Evolutionary conservation across 192 early-diverging fungal species (phyloP), one percentile per base, ranked within the genome.

Genomic region (Entrophospora sp.): DNA sequence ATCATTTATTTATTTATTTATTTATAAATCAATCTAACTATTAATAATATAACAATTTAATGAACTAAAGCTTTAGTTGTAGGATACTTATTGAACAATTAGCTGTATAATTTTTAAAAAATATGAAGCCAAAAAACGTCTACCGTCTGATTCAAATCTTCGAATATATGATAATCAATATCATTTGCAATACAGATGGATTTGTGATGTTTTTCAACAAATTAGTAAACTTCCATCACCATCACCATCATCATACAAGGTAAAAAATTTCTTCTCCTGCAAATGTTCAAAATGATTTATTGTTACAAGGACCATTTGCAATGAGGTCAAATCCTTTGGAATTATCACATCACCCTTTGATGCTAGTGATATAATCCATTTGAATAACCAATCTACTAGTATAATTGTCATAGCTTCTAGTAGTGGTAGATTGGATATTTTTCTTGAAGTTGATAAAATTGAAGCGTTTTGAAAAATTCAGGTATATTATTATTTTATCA

Each of bases 391-490:
- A 25, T 74, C 75, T 9, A 51, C 82, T 2, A 77, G 78, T 4
- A 68, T 89, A 10, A 31, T 91, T 12, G 76, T 73, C 5, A 60
- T 91, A 14, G 84, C 83, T 5, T 79, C 77, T 66, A 77, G 77
- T 18, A 79, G 87, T 66, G 83, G 84, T 1, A 76, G 72, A 27
- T 68, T 90, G 24, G 85, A 87, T 30, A 73, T 87, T 27, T 87
- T 77, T 73, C 77, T 86, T 5, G 81, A 82, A 35, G 71, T 81
- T 40, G 79, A 83, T 44, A 70, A 67, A 13, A 60, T 78, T 2
- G 60, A 62, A 34, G 69, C 70, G 12, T 68, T 66, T 3, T 81
- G 76, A 77, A 28, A 53, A 20, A 34, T 75, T 4, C 46, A 46
- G 18, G 16, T 46, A 46, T 46, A 4, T 46, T 46, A 46, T 46